Base-by-base conservation (phyloP, 257 asterid species). In the Solanum habrochaites region DNA sequence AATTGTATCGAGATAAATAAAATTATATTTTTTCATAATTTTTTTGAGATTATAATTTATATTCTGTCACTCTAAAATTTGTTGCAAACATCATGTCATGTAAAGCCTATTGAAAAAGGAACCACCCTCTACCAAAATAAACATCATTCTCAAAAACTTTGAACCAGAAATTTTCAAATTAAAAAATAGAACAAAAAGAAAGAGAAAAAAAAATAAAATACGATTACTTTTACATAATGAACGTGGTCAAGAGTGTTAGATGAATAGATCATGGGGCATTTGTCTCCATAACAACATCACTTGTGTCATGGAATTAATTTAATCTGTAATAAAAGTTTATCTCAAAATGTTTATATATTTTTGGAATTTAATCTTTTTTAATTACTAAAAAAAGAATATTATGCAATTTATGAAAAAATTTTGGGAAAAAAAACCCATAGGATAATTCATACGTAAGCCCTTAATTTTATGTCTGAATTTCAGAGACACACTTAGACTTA, bases 1-100 rank as follows among this genome's bases (percentile, higher is more conserved):
- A 32, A 37, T 37, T 37, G 7, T 37, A 37, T 6, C 39, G 39
- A 5, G 7, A 37, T 37, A 1, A 37, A 37, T 37, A 37, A 37
- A 37, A 35, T 35, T 37, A 37, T 37, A 2, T 37, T 37, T 37
- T 6, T 6, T 37, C 39, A 37, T 37, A 5, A 5, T 5, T 6
- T 37, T 35, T 37, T 37, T 37, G 39, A 37, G 7, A 37, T 37
- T 37, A 5, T 37, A 5, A 37, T 37, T 37, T 37, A 5, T 37
- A 5, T 37, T 37, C 1, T 0, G 0, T 37, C 7, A 5, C 39
- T 37, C 5, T 6, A 37, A 37, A 37, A 37, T 37, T 37, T 37
- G 6, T 37, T 37, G 4, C 2, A 37, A 37, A 37, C 39, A 37
- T 3, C 1, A 0, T 6, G 0, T 2, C 10, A 13, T 6, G 10